Evolutionary conservation across 352 stramenopile species (phyloP).

Genomic region (Phytophthora gonapodyides): DNA sequence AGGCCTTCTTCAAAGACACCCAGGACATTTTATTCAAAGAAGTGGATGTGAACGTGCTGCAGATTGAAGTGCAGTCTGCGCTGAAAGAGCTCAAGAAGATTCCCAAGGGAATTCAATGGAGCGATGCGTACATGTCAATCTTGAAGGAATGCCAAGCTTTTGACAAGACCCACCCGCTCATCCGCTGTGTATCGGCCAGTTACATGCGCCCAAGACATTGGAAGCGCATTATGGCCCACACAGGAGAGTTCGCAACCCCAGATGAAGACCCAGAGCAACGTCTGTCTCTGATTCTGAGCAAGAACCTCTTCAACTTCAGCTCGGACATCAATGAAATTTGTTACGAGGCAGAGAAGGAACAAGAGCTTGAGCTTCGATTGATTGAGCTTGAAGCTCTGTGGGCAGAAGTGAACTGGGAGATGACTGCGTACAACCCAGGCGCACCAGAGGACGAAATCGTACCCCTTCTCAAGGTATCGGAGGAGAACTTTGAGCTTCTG

Average conservation of each 20-base stretch:
- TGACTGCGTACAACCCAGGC: constrained; percentile 90
- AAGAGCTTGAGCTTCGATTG: constrained; percentile 94
- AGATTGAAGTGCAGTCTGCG: constrained; percentile 94
- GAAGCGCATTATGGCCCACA: constrained; percentile 91
- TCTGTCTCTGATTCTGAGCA: constrained; percentile 90
- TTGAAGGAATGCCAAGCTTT: constrained; percentile 81
- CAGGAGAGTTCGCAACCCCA: constrained; percentile 90
- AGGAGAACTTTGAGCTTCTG: constrained; percentile 97
- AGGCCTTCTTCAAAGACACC: constrained; percentile 70
- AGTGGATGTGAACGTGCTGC: constrained; percentile 93
- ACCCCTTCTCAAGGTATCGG: constrained; percentile 90
- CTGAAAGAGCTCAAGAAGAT: constrained; percentile 94
- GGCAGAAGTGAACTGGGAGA: constrained; percentile 94
- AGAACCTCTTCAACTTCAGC: constrained; percentile 95
- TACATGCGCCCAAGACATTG: constrained; percentile 96
- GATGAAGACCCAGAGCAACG: constrained; percentile 93
- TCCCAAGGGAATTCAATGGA: constrained; percentile 94
- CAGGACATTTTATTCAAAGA: constrained; percentile 90
- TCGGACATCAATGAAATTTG: constrained; percentile 96
- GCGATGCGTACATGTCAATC: constrained; percentile 89
- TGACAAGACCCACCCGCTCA: constrained; percentile 84
- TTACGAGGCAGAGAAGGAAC: constrained; percentile 96
- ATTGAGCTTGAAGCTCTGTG: constrained; percentile 92
- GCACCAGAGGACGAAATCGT: constrained; percentile 83
- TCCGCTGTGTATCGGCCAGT: constrained; percentile 73